A percentile compares a stretch with the other conserved stretches of the same genome.
Conservation (phyloP, 441 rosid species). For the Flueggea neowawraea region DNA sequence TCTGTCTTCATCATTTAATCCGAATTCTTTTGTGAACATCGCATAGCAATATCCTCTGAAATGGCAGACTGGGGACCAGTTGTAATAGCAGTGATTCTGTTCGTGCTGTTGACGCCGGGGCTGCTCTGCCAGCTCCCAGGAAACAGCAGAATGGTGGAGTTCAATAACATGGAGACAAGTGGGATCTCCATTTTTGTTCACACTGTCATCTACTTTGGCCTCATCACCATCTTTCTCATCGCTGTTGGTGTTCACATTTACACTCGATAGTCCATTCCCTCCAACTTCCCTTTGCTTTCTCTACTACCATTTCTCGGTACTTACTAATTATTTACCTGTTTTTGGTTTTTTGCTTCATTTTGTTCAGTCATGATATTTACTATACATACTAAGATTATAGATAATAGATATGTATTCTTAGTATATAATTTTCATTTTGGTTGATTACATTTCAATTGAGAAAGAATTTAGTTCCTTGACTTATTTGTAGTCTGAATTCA, state of each 20-base stretch:
- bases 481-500: no score
- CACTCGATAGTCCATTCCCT: constrained; percentile 24
- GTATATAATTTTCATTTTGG: no score
- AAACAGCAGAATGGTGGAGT: constrained; percentile 51
- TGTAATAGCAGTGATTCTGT: constrained; percentile 46
- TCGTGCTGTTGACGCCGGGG: constrained; percentile 59
- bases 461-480: no score
- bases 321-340: background rate
- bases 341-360: background rate
- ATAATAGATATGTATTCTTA: no score
- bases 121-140: constrained; percentile 68
- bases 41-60: background rate
- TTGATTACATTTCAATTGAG: no score
- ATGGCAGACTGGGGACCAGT: constrained; percentile 69
- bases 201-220: constrained; percentile 60
- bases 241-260: constrained; percentile 57
- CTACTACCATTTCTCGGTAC: no score
- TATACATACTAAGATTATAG: background rate
- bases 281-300: no score
- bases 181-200: constrained; percentile 54
- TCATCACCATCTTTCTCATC: constrained; percentile 61
- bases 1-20: no score
- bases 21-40: no score
- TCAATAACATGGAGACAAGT: constrained; percentile 57
- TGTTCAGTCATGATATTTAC: background rate